Percentiles rank a stretch among this genome's conserved stretches.
These are phyloP conservation scores for Aspergillus hancockii DNA, from an alignment of 495 filamentous ascomycete genomes.

Conservation along the genomic window DNA sequence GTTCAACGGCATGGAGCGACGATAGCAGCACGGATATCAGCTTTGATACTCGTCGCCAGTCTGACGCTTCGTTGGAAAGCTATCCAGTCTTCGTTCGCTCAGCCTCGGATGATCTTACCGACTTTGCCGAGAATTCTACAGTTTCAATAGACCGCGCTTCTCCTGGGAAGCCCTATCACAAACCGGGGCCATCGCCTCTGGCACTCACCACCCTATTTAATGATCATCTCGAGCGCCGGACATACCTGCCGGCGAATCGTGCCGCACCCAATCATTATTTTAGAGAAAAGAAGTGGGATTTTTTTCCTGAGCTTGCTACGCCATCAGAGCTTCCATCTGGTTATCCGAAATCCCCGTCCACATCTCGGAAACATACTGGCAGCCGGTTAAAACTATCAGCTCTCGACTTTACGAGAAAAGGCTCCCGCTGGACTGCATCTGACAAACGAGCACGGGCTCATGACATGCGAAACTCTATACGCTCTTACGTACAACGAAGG, in stretches of 20 bases:
- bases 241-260: slow-evolving; percentile 26
- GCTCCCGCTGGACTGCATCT: slow-evolving; percentile 28
- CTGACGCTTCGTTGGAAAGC: slow-evolving; percentile 32
- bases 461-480: slow-evolving; percentile 41
- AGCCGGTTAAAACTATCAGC: slow-evolving; percentile 28
- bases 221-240: slow-evolving; percentile 29
- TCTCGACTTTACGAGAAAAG: slow-evolving; percentile 25
- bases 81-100: slow-evolving; percentile 45
- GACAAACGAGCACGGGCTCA: slow-evolving; percentile 25
- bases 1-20: slow-evolving; percentile 38
- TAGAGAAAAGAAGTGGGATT: slow-evolving; percentile 51
- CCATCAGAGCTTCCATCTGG: slow-evolving; percentile 27
- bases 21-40: slow-evolving; percentile 38
- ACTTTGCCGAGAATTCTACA: slow-evolving; percentile 25
- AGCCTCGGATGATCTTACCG: slow-evolving; percentile 34
- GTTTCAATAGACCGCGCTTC: slow-evolving; percentile 16
- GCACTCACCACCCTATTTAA: slow-evolving; percentile 25
- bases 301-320: slow-evolving; percentile 47
- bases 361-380: slow-evolving; percentile 28
- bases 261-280: slow-evolving; percentile 46
- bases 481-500: slow-evolving; percentile 37
- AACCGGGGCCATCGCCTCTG: slow-evolving; percentile 18
- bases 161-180: slow-evolving; percentile 16
- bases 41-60: slow-evolving; percentile 27
- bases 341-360: slow-evolving; percentile 18